Percentiles rank a stretch among this genome's conserved stretches.
Evolutionary conservation across 192 early-diverging fungal genomes (phyloP).

Genomic region (Rhizoclosmatium globosum): DNA sequence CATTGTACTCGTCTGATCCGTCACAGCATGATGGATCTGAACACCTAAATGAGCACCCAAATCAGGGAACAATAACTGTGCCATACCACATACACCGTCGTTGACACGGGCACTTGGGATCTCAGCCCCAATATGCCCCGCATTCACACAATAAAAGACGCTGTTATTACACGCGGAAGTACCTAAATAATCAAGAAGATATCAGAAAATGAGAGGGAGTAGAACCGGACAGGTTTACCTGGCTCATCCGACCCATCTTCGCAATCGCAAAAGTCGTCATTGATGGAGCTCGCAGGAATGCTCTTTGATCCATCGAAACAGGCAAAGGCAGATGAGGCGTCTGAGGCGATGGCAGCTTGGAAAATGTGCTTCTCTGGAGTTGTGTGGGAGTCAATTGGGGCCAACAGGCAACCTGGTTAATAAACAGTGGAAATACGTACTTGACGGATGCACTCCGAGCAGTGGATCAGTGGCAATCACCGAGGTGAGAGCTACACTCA

Average conservation of each 20-base stretch:
- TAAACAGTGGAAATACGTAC: not conserved
- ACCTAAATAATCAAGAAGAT: constrained; percentile 52
- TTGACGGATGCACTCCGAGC: constrained; percentile 22
- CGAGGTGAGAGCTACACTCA: not conserved
- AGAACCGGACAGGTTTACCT: constrained; percentile 53
- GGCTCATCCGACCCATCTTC: constrained; percentile 94
- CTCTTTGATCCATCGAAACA: constrained; percentile 79
- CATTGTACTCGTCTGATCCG: constrained; percentile 87
- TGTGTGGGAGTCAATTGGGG: not conserved
- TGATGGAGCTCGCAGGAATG: constrained; percentile 79
- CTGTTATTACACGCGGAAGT: constrained; percentile 90
- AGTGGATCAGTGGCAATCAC: not conserved
- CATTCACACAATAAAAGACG: constrained; percentile 84
- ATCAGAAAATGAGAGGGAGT: not conserved
- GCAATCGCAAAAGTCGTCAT: constrained; percentile 99
- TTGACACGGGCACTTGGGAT: constrained; percentile 83
- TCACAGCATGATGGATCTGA: constrained; percentile 91
- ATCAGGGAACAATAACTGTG: not conserved
- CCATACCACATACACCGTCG: constrained; percentile 90
- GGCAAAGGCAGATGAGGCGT: constrained; percentile 28
- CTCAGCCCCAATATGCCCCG: constrained; percentile 70
- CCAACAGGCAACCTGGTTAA: not conserved
- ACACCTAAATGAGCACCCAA: not conserved
- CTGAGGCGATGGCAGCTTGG: constrained; percentile 5
- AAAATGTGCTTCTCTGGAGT: not conserved